Percentiles rank a stretch among this genome's conserved stretches.
Conservation (phyloP, 768 basidiomycete genomes). For the Jaapia argillacea region DNA sequence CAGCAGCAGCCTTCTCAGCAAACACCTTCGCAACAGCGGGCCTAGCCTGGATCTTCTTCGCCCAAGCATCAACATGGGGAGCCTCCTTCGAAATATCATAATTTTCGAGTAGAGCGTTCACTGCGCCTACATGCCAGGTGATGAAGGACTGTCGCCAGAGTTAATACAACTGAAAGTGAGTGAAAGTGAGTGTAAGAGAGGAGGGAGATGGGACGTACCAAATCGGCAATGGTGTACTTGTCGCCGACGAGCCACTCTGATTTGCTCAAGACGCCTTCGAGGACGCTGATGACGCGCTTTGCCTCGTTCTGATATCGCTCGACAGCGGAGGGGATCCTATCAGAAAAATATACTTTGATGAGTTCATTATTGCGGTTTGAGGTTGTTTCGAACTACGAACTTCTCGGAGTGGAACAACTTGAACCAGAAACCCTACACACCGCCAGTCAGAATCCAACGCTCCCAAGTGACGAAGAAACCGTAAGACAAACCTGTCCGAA, state of each 20-base stretch:
- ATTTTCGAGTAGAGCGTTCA: background rate
- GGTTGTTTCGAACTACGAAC: no score
- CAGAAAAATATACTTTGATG: no score
- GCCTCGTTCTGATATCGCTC: constrained; percentile 10
- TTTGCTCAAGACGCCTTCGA: constrained; percentile 7
- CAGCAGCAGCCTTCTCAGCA: background rate
- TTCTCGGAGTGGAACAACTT: no score
- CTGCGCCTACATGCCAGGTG: background rate
- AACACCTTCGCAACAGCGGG: background rate
- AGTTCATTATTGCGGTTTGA: no score
- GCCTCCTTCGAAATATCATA: background rate
- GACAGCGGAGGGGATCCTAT: constrained; percentile 6
- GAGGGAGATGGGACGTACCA: background rate
- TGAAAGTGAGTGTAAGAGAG: background rate
- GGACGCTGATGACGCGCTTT: constrained; percentile 9
- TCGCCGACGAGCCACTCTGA: constrained; percentile 6
- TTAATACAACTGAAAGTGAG: background rate
- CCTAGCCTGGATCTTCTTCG: background rate
- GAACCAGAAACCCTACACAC: no score
- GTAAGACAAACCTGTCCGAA: background rate
- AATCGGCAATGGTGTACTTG: background rate
- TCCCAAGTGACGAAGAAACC: no score
- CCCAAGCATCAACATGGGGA: background rate
- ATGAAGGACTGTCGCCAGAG: background rate
- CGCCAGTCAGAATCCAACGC: no score